phyloP scores from a whole-genome alignment of 169 alveolate species.

The Eimeria zaria region DNA sequence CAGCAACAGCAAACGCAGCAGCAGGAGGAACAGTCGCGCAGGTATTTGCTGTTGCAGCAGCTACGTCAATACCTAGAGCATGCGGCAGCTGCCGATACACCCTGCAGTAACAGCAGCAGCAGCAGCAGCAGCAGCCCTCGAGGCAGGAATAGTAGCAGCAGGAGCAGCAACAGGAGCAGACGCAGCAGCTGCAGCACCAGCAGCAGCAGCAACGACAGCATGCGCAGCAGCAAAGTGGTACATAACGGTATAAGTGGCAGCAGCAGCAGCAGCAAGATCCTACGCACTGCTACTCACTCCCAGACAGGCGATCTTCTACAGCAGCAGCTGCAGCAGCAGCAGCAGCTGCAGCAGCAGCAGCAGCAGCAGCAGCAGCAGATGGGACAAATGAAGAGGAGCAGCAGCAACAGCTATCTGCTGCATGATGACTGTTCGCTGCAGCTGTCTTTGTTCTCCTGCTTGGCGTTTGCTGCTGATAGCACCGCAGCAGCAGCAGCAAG shows the following conservation, averaged over 20 bases:
- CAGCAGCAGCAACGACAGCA: not conserved
- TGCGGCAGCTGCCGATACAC: not conserved
- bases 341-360: not conserved
- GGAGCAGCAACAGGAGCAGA: conserved; percentile 6
- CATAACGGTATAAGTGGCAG: not conserved
- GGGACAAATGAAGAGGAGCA: not conserved
- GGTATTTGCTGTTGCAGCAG: conserved; percentile 13
- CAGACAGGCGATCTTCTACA: not conserved
- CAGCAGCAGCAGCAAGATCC: not conserved
- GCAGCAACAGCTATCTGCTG: not conserved
- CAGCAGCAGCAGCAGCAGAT: conserved; percentile 38
- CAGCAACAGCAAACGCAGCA: conserved; percentile 52
- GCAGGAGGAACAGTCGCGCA: not conserved
- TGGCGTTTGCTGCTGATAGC: conserved; percentile 7
- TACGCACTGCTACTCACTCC: too few species aligned
- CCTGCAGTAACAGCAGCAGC: conserved; percentile 39
- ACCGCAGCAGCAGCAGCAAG: too few species aligned
- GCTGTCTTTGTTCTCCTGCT: not conserved
- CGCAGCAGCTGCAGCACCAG: not conserved
- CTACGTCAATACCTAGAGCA: not conserved
- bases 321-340: conserved; percentile 16
- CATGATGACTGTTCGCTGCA: not conserved
- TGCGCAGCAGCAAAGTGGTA: too few species aligned
- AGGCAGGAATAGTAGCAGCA: conserved; percentile 8
- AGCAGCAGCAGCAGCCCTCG: conserved; percentile 2